phyloP scores from a whole-genome alignment of 2,329 filamentous ascomycete genomes.

The Sporothrix globosa region DNA sequence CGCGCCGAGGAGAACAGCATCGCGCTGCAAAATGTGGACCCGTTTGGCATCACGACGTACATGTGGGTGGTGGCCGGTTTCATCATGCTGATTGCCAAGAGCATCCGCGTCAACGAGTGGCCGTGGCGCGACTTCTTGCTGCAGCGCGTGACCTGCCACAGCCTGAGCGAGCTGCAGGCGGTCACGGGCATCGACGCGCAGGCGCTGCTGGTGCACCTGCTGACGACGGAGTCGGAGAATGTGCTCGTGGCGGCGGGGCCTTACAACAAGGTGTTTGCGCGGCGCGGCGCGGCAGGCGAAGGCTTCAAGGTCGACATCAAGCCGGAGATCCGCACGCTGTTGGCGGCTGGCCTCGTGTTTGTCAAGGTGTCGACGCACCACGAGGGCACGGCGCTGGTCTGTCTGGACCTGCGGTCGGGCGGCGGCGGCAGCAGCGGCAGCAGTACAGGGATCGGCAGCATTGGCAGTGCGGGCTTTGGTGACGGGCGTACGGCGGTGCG shows the following conservation, averaged over 20 bases:
- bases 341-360: constrained; percentile 26
- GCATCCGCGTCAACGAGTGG: constrained; percentile 40
- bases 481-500: constrained; percentile 22
- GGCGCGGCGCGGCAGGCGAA: constrained; percentile 23
- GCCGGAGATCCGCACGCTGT: constrained; percentile 25
- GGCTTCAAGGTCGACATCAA: constrained; percentile 31
- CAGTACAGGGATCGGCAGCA: constrained; percentile 9
- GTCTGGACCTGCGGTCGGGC: constrained; percentile 28
- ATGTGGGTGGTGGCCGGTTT: constrained; percentile 41
- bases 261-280: constrained; percentile 29
- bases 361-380: constrained; percentile 29
- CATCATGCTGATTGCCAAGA: constrained; percentile 40
- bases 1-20: constrained; percentile 31
- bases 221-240: constrained; percentile 24
- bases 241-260: constrained; percentile 19
- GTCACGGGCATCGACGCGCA: constrained; percentile 38
- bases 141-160: constrained; percentile 38
- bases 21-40: constrained; percentile 41
- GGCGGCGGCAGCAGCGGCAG: constrained; percentile 12
- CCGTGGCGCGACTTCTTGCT: constrained; percentile 43
- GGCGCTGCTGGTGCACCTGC: constrained; percentile 27
- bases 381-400: constrained; percentile 29
- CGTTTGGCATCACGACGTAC: constrained; percentile 42
- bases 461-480: constrained; percentile 12
- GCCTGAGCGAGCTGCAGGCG: constrained; percentile 38